Percentiles rank a stretch among this genome's conserved stretches.
phyloP scores from a whole-genome alignment of 768 basidiomycete genomes.

The Tulasnella sp. region DNA sequence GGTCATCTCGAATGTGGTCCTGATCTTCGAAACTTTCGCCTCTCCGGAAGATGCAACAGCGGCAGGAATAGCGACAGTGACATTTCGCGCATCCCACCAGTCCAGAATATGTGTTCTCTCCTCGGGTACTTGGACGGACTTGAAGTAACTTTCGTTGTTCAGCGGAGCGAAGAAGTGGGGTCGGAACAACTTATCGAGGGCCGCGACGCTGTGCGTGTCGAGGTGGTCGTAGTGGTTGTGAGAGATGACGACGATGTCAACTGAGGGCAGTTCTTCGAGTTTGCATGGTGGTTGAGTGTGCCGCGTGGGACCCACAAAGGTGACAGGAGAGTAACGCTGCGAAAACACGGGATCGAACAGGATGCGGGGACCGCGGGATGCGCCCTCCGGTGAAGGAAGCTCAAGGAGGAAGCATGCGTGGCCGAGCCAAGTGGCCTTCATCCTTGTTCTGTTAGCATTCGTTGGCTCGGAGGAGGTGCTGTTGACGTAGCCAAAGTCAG shows the following conservation, averaged over 20 bases:
- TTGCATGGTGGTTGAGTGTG: slow-evolving; percentile 29
- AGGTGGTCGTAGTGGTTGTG: slow-evolving; percentile 20
- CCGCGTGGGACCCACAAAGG: slow-evolving; percentile 36
- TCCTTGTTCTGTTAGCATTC: slow-evolving; percentile 7
- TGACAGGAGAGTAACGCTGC: slow-evolving; percentile 39
- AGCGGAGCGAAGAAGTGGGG: slow-evolving; percentile 30
- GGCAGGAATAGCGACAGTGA: slow-evolving; percentile 17
- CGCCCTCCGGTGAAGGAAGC: slow-evolving; percentile 29
- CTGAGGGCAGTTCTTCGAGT: slow-evolving; percentile 28
- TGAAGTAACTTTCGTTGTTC: slow-evolving; percentile 25
- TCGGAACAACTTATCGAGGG: slow-evolving; percentile 14
- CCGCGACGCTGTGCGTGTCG: slow-evolving; percentile 20
- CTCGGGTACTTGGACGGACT: slow-evolving; percentile 17
- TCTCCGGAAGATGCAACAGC: not conserved
- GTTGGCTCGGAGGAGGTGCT: not conserved
- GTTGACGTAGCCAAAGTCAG: slow-evolving; percentile 10
- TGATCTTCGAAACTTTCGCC: not conserved
- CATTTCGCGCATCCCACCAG: slow-evolving; percentile 29
- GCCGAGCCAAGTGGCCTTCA: slow-evolving; percentile 44
- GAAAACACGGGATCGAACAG: slow-evolving; percentile 42
- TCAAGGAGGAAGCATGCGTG: slow-evolving; percentile 46
- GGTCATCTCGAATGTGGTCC: not conserved
- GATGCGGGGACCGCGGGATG: slow-evolving; percentile 33
- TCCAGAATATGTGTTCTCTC: slow-evolving; percentile 28
- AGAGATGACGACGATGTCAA: slow-evolving; percentile 32